Evolutionary conservation across 805 yeast species (phyloP).

Genomic region (Wickerhamiella sorbophila): DNA sequence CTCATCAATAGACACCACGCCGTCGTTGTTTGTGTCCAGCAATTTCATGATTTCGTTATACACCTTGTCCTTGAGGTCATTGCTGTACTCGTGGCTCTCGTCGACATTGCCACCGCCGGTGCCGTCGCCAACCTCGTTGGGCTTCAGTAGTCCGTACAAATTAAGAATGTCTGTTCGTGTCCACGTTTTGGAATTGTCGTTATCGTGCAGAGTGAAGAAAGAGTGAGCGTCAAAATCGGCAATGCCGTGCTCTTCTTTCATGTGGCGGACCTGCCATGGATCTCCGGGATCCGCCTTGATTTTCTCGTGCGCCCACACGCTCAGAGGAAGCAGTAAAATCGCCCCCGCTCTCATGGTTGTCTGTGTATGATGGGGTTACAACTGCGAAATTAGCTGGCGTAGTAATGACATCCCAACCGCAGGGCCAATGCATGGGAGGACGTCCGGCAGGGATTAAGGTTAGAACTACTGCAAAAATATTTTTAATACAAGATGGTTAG

Average conservation of each 20-base stretch:
- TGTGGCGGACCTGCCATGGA: constrained; percentile 42
- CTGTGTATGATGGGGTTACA: too few relatives aligned
- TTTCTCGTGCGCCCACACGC: constrained; percentile 9
- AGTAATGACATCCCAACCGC: too few relatives aligned
- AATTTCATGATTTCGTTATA: constrained; percentile 39
- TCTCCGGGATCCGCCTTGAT: constrained; percentile 12
- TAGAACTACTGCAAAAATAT: too few relatives aligned
- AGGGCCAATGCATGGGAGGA: too few relatives aligned
- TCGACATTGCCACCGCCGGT: constrained; percentile 78
- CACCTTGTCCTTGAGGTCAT: constrained; percentile 39
- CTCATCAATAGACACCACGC: constrained; percentile 49
- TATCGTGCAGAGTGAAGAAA: constrained; percentile 72
- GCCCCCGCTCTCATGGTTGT: too few relatives aligned
- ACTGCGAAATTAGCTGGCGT: too few relatives aligned
- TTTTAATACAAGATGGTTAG: too few relatives aligned
- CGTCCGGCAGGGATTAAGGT: too few relatives aligned
- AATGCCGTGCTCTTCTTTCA: constrained; percentile 75
- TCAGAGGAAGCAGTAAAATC: too few relatives aligned
- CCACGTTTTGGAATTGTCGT: constrained; percentile 36
- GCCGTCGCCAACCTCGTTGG: constrained; percentile 69
- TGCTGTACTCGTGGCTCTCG: constrained; percentile 41
- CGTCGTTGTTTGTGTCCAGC: constrained; percentile 55
- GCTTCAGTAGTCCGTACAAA: constrained; percentile 66
- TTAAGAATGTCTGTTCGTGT: constrained; percentile 58
- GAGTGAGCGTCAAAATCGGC: constrained; percentile 59